Evolutionary conservation across 352 stramenopile species (phyloP), one percentile per base, ranked within the genome.

Genomic region (Halophytophthora polymorphica): DNA sequence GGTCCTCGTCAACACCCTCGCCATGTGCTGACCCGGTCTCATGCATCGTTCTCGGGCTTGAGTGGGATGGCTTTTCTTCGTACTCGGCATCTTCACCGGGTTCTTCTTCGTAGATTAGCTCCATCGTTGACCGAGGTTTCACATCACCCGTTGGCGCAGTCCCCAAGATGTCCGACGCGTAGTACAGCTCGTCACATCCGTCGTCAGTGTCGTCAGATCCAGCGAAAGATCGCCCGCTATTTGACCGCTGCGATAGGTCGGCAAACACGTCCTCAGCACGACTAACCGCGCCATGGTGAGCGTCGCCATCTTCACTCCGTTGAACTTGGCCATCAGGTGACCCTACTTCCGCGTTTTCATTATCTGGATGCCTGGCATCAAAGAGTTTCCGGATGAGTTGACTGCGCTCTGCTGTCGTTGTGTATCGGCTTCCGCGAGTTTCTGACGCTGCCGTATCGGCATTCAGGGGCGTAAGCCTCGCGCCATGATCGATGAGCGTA

Each of bases 151-250:
- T 42, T 25, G 28, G 39, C 14, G 6, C 52, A 14, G 41, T 56
- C 15, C 68, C 31, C 8, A 73, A 19, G 29, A 83, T 73, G 42
- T 85, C 71, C 2, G 74, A 83, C 1, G 71, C 69, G 52, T 78
- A 83, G 31, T 73, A 85, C 12, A 85, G 58, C 29, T 67, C 66
- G 31, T 64, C 61, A 12, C 65, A 29, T 23, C 53, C 43, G 4
- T 43, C 55, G 17, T 64, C 65, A 12, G 65, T 31, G 23, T 55
- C 43, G 4, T 43, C 55, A 15, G 50, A 64, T 12, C 48, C 42
- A 6, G 38, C 38, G 11, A 50, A 58, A 40, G 35, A 45, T 37
- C 17, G 22, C 11, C 11, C 43, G 36, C 35, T 53, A 40, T 23
- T 18, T 18, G 7, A 38, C 13, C 33, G 11, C 15, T 22, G 46